Evolutionary conservation across 2,329 filamentous ascomycete species (phyloP).

Genomic region (Pestalotiopsis sp.): DNA sequence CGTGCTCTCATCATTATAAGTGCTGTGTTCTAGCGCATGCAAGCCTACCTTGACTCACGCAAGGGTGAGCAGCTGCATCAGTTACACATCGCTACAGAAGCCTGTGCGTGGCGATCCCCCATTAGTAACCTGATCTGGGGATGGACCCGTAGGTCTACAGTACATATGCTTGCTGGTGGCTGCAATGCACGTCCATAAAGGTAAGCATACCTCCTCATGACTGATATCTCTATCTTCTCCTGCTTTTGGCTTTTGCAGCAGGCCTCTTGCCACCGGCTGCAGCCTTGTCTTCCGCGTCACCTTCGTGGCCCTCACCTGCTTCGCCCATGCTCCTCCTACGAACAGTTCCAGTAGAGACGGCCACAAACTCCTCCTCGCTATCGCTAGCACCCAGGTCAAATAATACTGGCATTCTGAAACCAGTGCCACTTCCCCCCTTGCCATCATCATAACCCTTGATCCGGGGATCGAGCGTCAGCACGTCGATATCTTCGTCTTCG

Average conservation of each 20-base stretch:
- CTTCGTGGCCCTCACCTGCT: conserved; percentile 63
- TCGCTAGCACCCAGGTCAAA: conserved; percentile 92
- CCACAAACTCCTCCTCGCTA: conserved; percentile 85
- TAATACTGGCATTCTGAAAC: conserved; percentile 93
- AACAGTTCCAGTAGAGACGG: conserved; percentile 78
- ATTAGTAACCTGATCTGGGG: not conserved
- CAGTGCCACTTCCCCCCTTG: conserved; percentile 54
- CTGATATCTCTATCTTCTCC: conserved; percentile 36
- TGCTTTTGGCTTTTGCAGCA: conserved; percentile 40
- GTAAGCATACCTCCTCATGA: not conserved
- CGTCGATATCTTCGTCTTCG: conserved; percentile 93
- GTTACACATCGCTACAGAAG: not conserved
- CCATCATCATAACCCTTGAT: conserved; percentile 63
- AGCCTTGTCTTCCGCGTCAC: conserved; percentile 40
- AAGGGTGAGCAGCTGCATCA: not conserved
- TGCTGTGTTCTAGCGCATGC: too few relatives aligned
- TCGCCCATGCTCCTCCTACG: conserved; percentile 81
- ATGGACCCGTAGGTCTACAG: not conserved
- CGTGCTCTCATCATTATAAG: too few relatives aligned
- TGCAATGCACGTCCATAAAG: not conserved
- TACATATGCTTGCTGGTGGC: not conserved
- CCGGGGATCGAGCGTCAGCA: conserved; percentile 73
- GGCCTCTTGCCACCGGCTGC: conserved; percentile 29
- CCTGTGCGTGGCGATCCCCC: not conserved
- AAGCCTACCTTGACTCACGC: not conserved